These are phyloP conservation scores for Eutrema japonicum DNA, from an alignment of 345 rosid genomes.

Conservation along the genomic window DNA sequence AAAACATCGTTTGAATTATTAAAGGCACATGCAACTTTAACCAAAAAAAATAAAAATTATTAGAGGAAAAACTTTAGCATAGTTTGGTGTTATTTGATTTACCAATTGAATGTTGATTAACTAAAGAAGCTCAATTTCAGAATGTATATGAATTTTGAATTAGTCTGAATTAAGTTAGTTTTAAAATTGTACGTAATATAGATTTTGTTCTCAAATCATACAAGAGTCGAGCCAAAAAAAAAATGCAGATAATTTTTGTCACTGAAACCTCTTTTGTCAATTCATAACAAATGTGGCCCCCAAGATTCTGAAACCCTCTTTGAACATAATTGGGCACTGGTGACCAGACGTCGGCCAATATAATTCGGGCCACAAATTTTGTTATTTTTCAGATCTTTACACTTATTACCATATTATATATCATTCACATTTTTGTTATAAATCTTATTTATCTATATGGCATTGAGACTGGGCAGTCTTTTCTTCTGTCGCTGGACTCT, in stretches of 20 bases:
- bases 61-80: not conserved
- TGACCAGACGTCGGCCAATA: slow-evolving; percentile 33
- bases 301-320: slow-evolving; percentile 39
- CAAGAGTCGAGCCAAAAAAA: slow-evolving; percentile 10
- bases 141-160: not conserved
- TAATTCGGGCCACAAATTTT: slow-evolving; percentile 31
- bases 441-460: not conserved
- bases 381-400: slow-evolving; percentile 16
- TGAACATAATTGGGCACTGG: slow-evolving; percentile 21
- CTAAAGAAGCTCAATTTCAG: not conserved
- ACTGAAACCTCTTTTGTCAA: slow-evolving; percentile 30
- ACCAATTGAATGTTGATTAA: not conserved
- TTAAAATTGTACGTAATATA: not conserved
- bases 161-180: not conserved
- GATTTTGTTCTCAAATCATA: not conserved
- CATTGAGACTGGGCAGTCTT: slow-evolving; percentile 8
- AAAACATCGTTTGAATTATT: not conserved
- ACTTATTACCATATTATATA: not conserved
- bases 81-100: slow-evolving; percentile 4
- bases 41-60: not conserved
- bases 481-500: slow-evolving; percentile 20
- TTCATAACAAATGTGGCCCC: slow-evolving; percentile 30
- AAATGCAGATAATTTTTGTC: slow-evolving; percentile 24
- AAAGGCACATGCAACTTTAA: not conserved
- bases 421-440: slow-evolving; percentile 4